A percentile compares a stretch with the other conserved stretches of the same genome.
These are phyloP conservation scores for Beauveria sp. DNA, from an alignment of 2,329 filamentous ascomycete species.

Conservation along the genomic window DNA sequence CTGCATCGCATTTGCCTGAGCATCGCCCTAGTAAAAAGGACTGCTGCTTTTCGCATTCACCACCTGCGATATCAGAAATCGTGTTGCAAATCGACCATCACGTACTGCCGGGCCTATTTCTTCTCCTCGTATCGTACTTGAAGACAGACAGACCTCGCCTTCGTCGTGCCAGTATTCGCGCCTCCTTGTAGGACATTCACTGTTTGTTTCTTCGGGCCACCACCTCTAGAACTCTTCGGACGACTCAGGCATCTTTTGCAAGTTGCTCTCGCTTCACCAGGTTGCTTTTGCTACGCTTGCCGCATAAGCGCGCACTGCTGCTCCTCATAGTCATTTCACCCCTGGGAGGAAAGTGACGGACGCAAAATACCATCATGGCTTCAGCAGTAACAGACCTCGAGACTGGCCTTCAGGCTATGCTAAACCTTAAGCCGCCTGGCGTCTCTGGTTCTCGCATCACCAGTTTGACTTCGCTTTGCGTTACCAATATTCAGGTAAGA, in stretches of 20 bases:
- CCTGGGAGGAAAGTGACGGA: neutral
- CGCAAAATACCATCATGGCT: conserved; percentile 44
- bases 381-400: conserved; percentile 88
- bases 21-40: conserved; percentile 7
- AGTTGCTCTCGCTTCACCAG: neutral
- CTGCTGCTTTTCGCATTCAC: neutral
- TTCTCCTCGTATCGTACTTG: conserved; percentile 11
- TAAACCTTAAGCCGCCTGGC: conserved; percentile 83
- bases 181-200: conserved; percentile 11
- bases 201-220: neutral
- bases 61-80: neutral
- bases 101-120: conserved; percentile 4
- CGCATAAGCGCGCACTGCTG: conserved; percentile 4
- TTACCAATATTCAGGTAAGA: conserved; percentile 79
- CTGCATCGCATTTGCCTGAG: neutral
- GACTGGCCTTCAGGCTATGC: conserved; percentile 83
- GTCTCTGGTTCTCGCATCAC: conserved; percentile 90
- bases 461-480: conserved; percentile 79
- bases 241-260: neutral
- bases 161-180: conserved; percentile 7
- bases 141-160: neutral
- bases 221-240: neutral
- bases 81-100: neutral
- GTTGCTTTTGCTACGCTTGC: neutral
- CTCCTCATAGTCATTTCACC: neutral